Percentiles rank a stretch among this genome's conserved stretches.
Conservation (phyloP, 2,329 filamentous ascomycete species). For the Aureobasidium sp. region DNA sequence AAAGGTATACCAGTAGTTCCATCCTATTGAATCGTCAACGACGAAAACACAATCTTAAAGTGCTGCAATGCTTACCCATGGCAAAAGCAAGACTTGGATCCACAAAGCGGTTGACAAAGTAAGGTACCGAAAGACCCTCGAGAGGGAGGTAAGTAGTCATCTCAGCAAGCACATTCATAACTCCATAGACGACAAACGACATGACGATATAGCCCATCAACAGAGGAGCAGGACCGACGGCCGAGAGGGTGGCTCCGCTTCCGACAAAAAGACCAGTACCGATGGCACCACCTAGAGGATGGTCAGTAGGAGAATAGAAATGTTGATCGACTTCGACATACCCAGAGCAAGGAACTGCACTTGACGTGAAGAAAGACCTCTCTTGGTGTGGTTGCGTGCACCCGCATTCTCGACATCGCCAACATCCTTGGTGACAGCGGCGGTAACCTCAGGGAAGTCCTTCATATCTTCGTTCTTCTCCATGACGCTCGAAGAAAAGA, state of each 20-base stretch:
- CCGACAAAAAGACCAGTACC: conserved; percentile 29
- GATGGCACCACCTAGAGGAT: conserved; percentile 15
- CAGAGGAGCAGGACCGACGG: conserved; percentile 29
- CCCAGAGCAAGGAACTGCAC: conserved; percentile 56
- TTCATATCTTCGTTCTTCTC: conserved; percentile 8
- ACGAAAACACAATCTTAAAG: not conserved
- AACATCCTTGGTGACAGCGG: conserved; percentile 4
- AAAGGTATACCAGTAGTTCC: conserved; percentile 43
- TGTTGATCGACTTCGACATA: conserved; percentile 17
- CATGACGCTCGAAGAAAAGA: not conserved
- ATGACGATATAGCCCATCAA: conserved; percentile 34
- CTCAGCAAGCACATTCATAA: conserved; percentile 47
- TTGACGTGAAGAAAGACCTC: conserved; percentile 54
- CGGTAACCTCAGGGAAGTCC: conserved; percentile 11
- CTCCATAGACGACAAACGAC: conserved; percentile 32
- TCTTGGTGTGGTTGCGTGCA: conserved; percentile 25
- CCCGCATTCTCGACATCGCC: conserved; percentile 12
- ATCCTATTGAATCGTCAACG: conserved; percentile 18
- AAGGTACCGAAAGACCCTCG: conserved; percentile 47
- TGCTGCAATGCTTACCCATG: conserved; percentile 23
- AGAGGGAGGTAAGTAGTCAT: conserved; percentile 53
- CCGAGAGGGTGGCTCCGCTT: conserved; percentile 22
- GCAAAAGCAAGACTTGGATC: conserved; percentile 50
- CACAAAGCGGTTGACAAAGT: conserved; percentile 49
- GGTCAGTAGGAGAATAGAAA: not conserved